These are phyloP conservation scores for Aegilops umbellulata DNA, from an alignment of 176 grass and related monocot genomes.

Conservation along the genomic window DNA sequence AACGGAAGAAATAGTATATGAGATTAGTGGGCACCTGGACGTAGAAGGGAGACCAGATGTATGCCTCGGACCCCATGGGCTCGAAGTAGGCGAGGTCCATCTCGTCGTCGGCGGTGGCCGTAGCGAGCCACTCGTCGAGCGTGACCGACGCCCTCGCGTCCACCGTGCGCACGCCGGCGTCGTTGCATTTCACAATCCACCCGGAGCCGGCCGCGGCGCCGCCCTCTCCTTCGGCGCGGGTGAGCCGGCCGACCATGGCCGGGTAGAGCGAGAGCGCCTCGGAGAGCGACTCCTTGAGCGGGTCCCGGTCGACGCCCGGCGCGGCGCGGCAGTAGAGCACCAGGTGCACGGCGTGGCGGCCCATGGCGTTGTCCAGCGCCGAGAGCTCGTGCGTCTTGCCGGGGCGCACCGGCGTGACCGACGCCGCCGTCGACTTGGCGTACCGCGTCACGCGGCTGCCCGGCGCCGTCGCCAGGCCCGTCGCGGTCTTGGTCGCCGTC, in stretches of 20 bases:
- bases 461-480: conserved; percentile 17
- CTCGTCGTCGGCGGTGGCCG: conserved; percentile 66
- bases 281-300: conserved; percentile 76
- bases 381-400: conserved; percentile 65
- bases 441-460: conserved; percentile 58
- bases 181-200: conserved; percentile 85
- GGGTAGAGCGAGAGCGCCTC: conserved; percentile 85
- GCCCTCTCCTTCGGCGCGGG: conserved; percentile 7
- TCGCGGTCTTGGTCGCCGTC: neutral
- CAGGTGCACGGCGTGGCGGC: conserved; percentile 53
- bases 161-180: conserved; percentile 73
- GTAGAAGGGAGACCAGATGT: conserved; percentile 88
- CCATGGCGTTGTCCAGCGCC: conserved; percentile 65
- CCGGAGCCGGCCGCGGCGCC: conserved; percentile 9
- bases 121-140: conserved; percentile 71
- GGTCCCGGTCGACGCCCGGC: conserved; percentile 32
- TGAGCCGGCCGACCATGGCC: conserved; percentile 67
- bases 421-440: conserved; percentile 76
- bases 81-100: conserved; percentile 68
- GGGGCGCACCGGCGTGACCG: conserved; percentile 57
- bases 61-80: conserved; percentile 47
- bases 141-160: conserved; percentile 56
- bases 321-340: conserved; percentile 62
- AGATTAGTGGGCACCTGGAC: conserved; percentile 51
- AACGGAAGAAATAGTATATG: neutral